Evolutionary conservation across 2,329 filamentous ascomycete genomes (phyloP).

Genomic region (Colletotrichum chlorophyti): DNA sequence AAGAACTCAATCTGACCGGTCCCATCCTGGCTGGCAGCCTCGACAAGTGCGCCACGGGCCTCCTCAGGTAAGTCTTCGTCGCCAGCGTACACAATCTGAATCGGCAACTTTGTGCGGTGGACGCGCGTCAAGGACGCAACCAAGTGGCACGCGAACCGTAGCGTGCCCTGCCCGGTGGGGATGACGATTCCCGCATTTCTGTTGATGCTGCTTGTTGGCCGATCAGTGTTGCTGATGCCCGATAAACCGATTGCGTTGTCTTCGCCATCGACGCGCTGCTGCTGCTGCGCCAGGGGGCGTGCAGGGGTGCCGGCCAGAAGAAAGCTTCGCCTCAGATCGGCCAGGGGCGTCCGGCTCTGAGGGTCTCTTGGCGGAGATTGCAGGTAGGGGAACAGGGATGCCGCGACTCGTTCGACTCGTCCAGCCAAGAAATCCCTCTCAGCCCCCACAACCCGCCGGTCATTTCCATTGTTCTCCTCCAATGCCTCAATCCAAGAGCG

Average conservation of each 20-base stretch:
- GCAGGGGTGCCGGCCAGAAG: neutral
- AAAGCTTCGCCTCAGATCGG: slow-evolving; percentile 29
- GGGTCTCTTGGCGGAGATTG: slow-evolving; percentile 15
- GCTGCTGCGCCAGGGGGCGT: neutral
- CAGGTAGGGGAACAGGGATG: slow-evolving; percentile 22
- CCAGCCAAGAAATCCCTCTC: slow-evolving; percentile 19
- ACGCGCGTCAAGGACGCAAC: slow-evolving; percentile 39
- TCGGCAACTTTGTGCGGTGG: slow-evolving; percentile 39
- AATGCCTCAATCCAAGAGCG: slow-evolving; percentile 31
- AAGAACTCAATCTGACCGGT: slow-evolving; percentile 36
- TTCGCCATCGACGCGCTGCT: neutral
- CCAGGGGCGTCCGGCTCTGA: slow-evolving; percentile 29
- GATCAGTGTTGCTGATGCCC: neutral
- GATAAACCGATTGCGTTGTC: neutral
- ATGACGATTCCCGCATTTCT: slow-evolving; percentile 43
- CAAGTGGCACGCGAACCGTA: slow-evolving; percentile 44
- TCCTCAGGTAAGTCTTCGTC: slow-evolving; percentile 37
- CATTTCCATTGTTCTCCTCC: neutral
- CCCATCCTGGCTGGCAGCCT: slow-evolving; percentile 21
- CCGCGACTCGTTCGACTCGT: slow-evolving; percentile 26
- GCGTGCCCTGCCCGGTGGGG: slow-evolving; percentile 37
- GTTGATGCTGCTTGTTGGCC: neutral
- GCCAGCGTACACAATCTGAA: slow-evolving; percentile 45
- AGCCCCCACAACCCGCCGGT: slow-evolving; percentile 13
- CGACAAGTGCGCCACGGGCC: slow-evolving; percentile 35